Evolutionary conservation across 768 basidiomycete species (phyloP).

Genomic region (Phaffia australis): DNA sequence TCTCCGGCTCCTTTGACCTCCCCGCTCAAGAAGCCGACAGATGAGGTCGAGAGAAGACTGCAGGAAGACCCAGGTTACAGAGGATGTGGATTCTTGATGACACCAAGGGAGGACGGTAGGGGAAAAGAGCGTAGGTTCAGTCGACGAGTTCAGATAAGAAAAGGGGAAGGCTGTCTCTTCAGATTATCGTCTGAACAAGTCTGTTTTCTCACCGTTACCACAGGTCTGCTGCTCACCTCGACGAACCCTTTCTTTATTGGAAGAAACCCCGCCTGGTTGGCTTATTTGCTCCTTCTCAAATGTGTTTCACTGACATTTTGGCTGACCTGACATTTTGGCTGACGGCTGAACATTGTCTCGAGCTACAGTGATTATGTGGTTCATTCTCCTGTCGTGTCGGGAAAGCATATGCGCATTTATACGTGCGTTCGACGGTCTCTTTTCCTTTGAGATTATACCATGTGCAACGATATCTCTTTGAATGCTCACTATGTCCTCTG

Average conservation of each 20-base stretch:
- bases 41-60: neutral
- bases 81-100: slow-evolving; percentile 5
- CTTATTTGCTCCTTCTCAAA: neutral
- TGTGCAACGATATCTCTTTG: neutral
- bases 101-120: neutral
- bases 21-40: too few relatives aligned
- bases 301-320: neutral
- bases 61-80: neutral
- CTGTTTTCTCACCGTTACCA: neutral
- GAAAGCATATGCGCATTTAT: slow-evolving; percentile 8
- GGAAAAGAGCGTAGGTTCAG: slow-evolving; percentile 2
- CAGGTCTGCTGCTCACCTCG: slow-evolving; percentile 11
- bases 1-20: too few relatives aligned
- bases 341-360: neutral
- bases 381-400: slow-evolving; percentile 6
- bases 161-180: too few relatives aligned
- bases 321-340: neutral
- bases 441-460: neutral
- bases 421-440: neutral
- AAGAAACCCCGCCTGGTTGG: slow-evolving; percentile 2
- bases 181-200: too few relatives aligned
- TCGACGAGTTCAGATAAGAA: neutral
- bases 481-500: neutral
- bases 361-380: slow-evolving; percentile 2
- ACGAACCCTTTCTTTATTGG: slow-evolving; percentile 8